Base-by-base conservation (phyloP, 169 alveolate genomes). In the Plasmodium yoelii region DNA sequence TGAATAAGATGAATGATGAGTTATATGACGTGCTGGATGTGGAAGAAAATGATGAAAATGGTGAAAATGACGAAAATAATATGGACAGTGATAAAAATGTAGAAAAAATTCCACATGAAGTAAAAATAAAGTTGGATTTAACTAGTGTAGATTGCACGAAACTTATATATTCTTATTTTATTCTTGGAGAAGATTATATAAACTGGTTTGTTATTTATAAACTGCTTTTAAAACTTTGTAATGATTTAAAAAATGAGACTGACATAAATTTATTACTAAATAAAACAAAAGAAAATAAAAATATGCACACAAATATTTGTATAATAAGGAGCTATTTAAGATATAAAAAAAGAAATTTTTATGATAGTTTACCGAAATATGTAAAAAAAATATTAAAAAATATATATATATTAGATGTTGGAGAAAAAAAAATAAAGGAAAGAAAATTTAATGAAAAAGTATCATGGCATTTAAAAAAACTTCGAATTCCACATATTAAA, bases 391-490 rank as follows among this genome's bases (percentile, higher is more conserved):
- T 56, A 28, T 75, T 75, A 75, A 75, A 75, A 56, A 44, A 63
- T 0, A 15, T 75, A 55, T 67, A 34, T 2, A 75, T 19, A 1
- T 39, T 61, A 9, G 57, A 75, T 63, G 56, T 68, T 39, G 68
- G 53, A 19, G 73, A 75, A 51, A n/a, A 15, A 75, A 75, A 42
- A 75, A 63, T 64, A 18, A 53, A 56, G 8, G 88, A 75, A 28
- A 75, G 68, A 67, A 60, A 63, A 0, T 75, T 75, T 63, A 56
- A 44, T 19, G 75, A 75, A 18, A 75, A 93, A 91, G 87, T 93
- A 18, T 91, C 96, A 2, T 73, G 88, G 72, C 96, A 93, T 64
- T 57, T 93, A 87, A 86, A 47, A 47, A 93, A 91, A 75, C 82
- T 93, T 24, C 87, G 94, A 6, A 93, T 93, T 12, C 69, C 93